Evolutionary conservation across 768 basidiomycete species (phyloP).

Genomic region (Rhodosporidiobolus odoratus): DNA sequence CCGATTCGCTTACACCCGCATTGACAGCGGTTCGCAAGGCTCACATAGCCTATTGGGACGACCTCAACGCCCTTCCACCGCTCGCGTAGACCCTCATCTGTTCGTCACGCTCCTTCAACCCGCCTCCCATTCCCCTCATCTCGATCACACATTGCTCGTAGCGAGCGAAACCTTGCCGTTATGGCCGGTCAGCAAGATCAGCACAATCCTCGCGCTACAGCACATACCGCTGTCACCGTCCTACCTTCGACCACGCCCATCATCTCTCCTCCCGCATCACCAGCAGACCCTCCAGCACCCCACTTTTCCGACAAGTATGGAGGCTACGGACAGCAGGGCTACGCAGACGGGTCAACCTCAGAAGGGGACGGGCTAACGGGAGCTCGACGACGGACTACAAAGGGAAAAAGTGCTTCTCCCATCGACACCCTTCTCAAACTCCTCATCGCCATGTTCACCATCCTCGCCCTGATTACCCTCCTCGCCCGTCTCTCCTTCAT

Average conservation of each 20-base stretch:
- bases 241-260: slow-evolving; percentile 7
- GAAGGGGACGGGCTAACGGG: slow-evolving; percentile 5
- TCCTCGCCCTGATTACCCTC: slow-evolving; percentile 16
- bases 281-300: not conserved
- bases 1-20: too few relatives aligned
- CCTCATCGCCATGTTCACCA: slow-evolving; percentile 9
- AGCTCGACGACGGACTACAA: not conserved
- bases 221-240: slow-evolving; percentile 1
- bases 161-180: not conserved
- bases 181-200: not conserved
- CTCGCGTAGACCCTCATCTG: too few relatives aligned
- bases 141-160: too few relatives aligned
- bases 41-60: too few relatives aligned
- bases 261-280: slow-evolving; percentile 8
- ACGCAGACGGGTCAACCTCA: not conserved
- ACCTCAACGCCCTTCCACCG: too few relatives aligned
- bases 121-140: too few relatives aligned
- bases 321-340: slow-evolving; percentile 4
- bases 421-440: slow-evolving; percentile 19
- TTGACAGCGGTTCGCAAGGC: too few relatives aligned
- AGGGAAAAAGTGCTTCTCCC: not conserved
- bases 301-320: slow-evolving; percentile 1
- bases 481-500: slow-evolving; percentile 18
- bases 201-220: not conserved
- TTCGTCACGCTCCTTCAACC: too few relatives aligned